Percentiles rank a stretch among this genome's conserved stretches.
These are phyloP conservation scores for Phytophthora megakarya DNA, from an alignment of 352 stramenopile species.

Conservation along the genomic window DNA sequence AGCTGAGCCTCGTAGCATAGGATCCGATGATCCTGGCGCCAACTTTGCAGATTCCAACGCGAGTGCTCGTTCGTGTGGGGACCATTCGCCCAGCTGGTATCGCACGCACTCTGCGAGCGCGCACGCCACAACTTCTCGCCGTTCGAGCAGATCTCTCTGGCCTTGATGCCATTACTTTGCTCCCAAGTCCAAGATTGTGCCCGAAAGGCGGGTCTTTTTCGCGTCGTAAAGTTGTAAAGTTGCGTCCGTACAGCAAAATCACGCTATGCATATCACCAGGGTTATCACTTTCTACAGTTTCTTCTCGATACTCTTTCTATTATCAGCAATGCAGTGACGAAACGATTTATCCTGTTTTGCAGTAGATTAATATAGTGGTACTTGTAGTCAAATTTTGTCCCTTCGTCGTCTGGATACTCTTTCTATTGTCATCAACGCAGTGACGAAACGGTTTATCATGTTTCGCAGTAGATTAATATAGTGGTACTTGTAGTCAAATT, in stretches of 20 bases:
- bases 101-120: slow-evolving; percentile 31
- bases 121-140: slow-evolving; percentile 41
- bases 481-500: neutral
- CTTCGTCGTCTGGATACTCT: too few species aligned
- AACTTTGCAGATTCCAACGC: slow-evolving; percentile 11
- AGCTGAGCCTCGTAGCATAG: slow-evolving; percentile 6
- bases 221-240: slow-evolving; percentile 29
- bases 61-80: slow-evolving; percentile 3
- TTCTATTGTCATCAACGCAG: too few species aligned
- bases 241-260: slow-evolving; percentile 27
- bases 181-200: slow-evolving; percentile 17
- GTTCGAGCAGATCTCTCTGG: slow-evolving; percentile 37
- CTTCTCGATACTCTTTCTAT: neutral
- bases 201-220: slow-evolving; percentile 15
- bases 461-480: neutral
- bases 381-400: too few species aligned
- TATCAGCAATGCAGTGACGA: neutral
- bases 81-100: slow-evolving; percentile 21
- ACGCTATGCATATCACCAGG: neutral
- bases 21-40: too few species aligned
- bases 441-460: neutral
- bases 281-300: neutral
- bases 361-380: neutral
- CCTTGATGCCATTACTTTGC: slow-evolving; percentile 15
- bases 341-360: neutral